These are phyloP conservation scores for Lithospermum erythrorhizon DNA, from an alignment of 257 asterid genomes.

Conservation along the genomic window DNA sequence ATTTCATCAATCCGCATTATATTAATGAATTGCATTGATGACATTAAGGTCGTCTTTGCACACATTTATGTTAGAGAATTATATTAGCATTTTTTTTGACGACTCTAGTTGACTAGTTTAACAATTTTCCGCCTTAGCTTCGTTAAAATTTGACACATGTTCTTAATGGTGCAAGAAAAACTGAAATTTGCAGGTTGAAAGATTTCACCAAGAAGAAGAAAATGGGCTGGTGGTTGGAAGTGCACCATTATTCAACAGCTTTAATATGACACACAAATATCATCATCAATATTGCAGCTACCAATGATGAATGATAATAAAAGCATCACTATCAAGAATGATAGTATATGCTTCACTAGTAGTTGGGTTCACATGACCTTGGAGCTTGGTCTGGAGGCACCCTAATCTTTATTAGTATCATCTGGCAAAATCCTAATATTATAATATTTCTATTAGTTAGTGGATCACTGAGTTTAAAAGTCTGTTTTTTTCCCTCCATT, in stretches of 20 bases:
- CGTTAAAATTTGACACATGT: neutral
- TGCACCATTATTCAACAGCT: constrained; percentile 30
- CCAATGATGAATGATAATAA: neutral
- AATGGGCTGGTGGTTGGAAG: constrained; percentile 21
- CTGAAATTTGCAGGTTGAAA: constrained; percentile 30
- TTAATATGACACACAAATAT: constrained; percentile 15
- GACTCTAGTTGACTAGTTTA: too few relatives aligned
- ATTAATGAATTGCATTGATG: too few relatives aligned
- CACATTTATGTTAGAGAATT: too few relatives aligned
- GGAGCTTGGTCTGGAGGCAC: neutral
- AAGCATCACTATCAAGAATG: neutral
- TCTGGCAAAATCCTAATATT: too few relatives aligned
- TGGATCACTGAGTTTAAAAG: neutral
- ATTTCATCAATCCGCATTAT: too few relatives aligned
- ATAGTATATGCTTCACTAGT: neutral
- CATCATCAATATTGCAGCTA: constrained; percentile 25
- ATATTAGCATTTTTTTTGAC: too few relatives aligned
- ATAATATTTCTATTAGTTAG: neutral
- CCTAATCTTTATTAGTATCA: neutral
- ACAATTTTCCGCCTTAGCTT: too few relatives aligned
- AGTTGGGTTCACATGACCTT: neutral
- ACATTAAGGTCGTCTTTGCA: too few relatives aligned
- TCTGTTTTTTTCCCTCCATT: neutral
- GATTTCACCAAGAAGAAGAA: constrained; percentile 43
- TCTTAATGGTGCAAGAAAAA: too few relatives aligned